phyloP scores from a whole-genome alignment of 1,284 basidiomycete species.

The Grifola frondosa region DNA sequence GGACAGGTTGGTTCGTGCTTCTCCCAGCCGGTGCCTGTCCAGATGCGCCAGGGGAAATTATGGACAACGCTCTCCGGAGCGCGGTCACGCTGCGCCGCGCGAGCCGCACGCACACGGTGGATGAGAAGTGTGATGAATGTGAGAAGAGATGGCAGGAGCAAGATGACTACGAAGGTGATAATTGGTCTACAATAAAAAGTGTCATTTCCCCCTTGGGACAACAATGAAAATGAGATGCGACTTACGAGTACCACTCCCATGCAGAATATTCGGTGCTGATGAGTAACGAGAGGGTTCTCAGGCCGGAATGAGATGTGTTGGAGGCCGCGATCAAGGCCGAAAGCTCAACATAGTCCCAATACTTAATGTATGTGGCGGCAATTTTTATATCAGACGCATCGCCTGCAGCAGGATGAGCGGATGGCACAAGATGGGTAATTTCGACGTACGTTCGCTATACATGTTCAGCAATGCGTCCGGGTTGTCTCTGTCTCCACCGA shows the following conservation, averaged over 20 bases:
- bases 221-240: too few relatives aligned
- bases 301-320: conserved; percentile 73
- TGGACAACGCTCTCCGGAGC: conserved; percentile 78
- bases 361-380: conserved; percentile 73
- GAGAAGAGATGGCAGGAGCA: conserved; percentile 77
- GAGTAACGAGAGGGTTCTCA: conserved; percentile 70
- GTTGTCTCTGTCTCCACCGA: conserved; percentile 78
- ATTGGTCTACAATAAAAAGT: conserved; percentile 55
- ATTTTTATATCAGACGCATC: conserved; percentile 73
- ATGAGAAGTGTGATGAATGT: conserved; percentile 81
- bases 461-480: conserved; percentile 85
- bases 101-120: conserved; percentile 73
- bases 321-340: conserved; percentile 60
- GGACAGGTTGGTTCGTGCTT: conserved; percentile 48
- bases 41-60: conserved; percentile 74
- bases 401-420: conserved; percentile 38
- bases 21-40: conserved; percentile 78
- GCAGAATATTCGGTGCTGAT: conserved; percentile 76
- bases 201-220: too few relatives aligned
- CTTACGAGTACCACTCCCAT: conserved; percentile 86
- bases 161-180: conserved; percentile 75
- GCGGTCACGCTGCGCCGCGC: conserved; percentile 75
- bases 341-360: conserved; percentile 65
- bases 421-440: conserved; percentile 3
- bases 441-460: conserved; percentile 77